A percentile compares a stretch with the other conserved stretches of the same genome.
Conservation (phyloP, 2,329 filamentous ascomycete genomes). For the Ophiocordyceps camponoti-floridani region DNA sequence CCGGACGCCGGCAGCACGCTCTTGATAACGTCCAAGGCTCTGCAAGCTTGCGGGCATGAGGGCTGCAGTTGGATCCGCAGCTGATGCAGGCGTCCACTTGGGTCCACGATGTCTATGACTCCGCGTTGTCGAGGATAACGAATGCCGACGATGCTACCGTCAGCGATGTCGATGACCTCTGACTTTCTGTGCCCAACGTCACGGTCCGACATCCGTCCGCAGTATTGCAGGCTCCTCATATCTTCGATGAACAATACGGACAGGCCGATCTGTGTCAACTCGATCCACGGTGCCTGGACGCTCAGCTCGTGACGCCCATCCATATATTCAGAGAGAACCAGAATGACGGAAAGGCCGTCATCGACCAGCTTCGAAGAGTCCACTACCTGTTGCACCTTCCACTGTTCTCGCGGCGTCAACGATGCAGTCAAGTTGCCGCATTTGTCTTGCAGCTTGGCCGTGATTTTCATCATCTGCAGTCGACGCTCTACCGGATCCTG, state of each 20-base stretch:
- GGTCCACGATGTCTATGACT: conserved; percentile 47
- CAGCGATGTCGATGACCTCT: conserved; percentile 25
- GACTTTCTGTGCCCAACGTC: conserved; percentile 29
- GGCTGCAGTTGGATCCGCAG: conserved; percentile 51
- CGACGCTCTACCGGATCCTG: conserved; percentile 51
- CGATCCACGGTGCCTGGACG: conserved; percentile 60
- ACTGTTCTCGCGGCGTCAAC: conserved; percentile 25
- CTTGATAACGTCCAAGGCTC: conserved; percentile 41
- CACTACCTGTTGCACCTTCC: conserved; percentile 47
- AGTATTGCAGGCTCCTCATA: conserved; percentile 38
- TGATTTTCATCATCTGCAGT: conserved; percentile 47
- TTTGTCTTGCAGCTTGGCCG: conserved; percentile 27
- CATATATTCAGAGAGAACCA: conserved; percentile 49
- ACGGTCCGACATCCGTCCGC: conserved; percentile 30
- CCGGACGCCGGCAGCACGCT: conserved; percentile 42
- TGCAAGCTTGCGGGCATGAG: conserved; percentile 40
- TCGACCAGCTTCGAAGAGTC: conserved; percentile 59
- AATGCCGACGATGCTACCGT: conserved; percentile 32
- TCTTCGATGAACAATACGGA: conserved; percentile 43
- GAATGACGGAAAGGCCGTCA: conserved; percentile 46
- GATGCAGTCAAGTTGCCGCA: conserved; percentile 10
- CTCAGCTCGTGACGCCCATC: conserved; percentile 49
- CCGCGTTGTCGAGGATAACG: conserved; percentile 40
- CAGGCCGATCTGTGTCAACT: conserved; percentile 46
- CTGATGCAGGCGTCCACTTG: conserved; percentile 43